Evolutionary conservation across 495 filamentous ascomycete genomes (phyloP), one percentile per base, ranked within the genome.

Genomic region (Hypomontagnella monticulosa): DNA sequence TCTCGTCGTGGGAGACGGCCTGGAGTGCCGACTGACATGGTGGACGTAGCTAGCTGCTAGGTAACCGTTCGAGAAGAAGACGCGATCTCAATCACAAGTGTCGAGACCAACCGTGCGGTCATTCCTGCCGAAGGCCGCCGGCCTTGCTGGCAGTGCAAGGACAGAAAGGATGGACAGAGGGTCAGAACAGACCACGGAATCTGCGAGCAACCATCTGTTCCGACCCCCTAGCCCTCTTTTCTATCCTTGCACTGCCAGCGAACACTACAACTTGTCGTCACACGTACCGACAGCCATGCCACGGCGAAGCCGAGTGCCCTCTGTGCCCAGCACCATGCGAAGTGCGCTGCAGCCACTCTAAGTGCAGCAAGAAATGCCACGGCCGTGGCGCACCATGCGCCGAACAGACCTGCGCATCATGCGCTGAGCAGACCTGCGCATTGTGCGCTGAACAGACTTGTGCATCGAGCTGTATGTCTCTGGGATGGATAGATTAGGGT

Each of bases 371-470:
- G 60, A 76, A 74, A 42, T 92, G 89, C 72, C 72, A 74, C 12
- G 84, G 91, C 53, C 84, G 89, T 12, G 92, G 89, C 63, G 66
- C 76, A 15, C 90, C 88, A 6, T 93, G 90, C 63, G 85, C 83
- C 0, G 81, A 85, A 47, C 69, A 74, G 14, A 66, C 74, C 40
- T 91, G 89, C 63, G 69, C 80, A 4, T 90, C 82, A n/a, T n/a
- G n/a, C n/a, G n/a, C n/a, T n/a, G n/a, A n/a, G n/a, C n/a, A n/a
- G n/a, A n/a, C n/a, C n/a, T n/a, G n/a, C n/a, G n/a, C n/a, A n/a
- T n/a, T n/a, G n/a, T n/a, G n/a, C n/a, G n/a, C n/a, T n/a, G n/a
- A n/a, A n/a, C n/a, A n/a, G n/a, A n/a, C n/a, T n/a, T n/a, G n/a
- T n/a, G n/a, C n/a, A n/a, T n/a, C n/a, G n/a, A n/a, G n/a, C n/a